Conservation (phyloP, 208 protist species). For the Trypanosoma rangeli region DNA sequence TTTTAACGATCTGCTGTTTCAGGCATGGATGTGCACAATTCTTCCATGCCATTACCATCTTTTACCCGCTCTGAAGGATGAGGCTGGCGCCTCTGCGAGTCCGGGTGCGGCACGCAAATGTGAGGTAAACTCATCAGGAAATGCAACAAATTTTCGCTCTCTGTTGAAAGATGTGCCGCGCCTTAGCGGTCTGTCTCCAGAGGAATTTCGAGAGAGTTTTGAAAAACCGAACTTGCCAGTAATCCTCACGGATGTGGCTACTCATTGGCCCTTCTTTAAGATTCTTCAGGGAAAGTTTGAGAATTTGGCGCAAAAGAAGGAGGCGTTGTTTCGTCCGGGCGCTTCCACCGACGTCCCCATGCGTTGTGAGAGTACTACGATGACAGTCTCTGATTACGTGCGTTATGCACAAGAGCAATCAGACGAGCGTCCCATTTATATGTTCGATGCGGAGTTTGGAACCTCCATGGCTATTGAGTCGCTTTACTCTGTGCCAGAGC, state of each 20-base stretch:
- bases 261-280: slow-evolving; percentile 79
- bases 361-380: slow-evolving; percentile 86
- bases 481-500: slow-evolving; percentile 77
- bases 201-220: slow-evolving; percentile 70
- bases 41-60: slow-evolving; percentile 78
- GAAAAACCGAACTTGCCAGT: slow-evolving; percentile 73
- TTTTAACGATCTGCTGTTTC: slow-evolving; percentile 85
- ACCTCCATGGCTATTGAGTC: slow-evolving; percentile 45
- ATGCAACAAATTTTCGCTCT: slow-evolving; percentile 46
- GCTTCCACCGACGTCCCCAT: slow-evolving; percentile 50
- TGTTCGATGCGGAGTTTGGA: slow-evolving; percentile 90
- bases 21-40: slow-evolving; percentile 89
- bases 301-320: slow-evolving; percentile 59
- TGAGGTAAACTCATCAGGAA: background rate
- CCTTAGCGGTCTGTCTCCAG: slow-evolving; percentile 45
- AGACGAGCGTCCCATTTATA: slow-evolving; percentile 90
- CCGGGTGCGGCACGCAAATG: slow-evolving; percentile 20
- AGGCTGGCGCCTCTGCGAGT: slow-evolving; percentile 11
- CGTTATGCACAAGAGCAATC: slow-evolving; percentile 70
- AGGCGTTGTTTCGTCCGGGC: slow-evolving; percentile 39
- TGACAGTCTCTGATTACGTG: slow-evolving; percentile 86
- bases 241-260: slow-evolving; percentile 78
- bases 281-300: slow-evolving; percentile 63
- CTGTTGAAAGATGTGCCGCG: slow-evolving; percentile 63
- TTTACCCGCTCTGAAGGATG: slow-evolving; percentile 6